These are phyloP conservation scores for Pilaira anomala DNA, from an alignment of 192 early-diverging fungal genomes.

Conservation along the genomic window DNA sequence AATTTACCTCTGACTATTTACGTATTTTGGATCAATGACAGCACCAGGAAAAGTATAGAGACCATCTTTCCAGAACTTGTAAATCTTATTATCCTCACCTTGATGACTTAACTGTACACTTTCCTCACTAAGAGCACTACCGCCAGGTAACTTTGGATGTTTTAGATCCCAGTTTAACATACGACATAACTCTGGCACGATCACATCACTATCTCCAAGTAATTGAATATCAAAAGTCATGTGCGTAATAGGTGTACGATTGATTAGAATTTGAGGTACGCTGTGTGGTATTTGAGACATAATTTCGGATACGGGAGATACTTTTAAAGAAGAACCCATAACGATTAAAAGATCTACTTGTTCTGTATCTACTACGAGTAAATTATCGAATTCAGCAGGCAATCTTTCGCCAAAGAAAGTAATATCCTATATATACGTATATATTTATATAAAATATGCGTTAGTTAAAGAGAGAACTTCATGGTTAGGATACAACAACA, in stretches of 20 bases:
- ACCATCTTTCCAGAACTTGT: slow-evolving; percentile 23
- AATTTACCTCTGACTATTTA: slow-evolving; percentile 19
- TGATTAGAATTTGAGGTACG: slow-evolving; percentile 91
- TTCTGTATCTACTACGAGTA: slow-evolving; percentile 66
- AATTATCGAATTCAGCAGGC: slow-evolving; percentile 73
- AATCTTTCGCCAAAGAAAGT: slow-evolving; percentile 96
- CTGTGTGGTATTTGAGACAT: slow-evolving; percentile 77
- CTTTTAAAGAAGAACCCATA: slow-evolving; percentile 94
- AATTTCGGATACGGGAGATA: slow-evolving; percentile 90
- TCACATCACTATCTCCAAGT: slow-evolving; percentile 80
- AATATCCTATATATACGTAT: slow-evolving; percentile 58
- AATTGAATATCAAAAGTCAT: slow-evolving; percentile 89
- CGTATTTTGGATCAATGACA: slow-evolving; percentile 26
- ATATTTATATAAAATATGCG: not conserved
- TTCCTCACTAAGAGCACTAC: slow-evolving; percentile 41
- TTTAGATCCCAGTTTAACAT: slow-evolving; percentile 72
- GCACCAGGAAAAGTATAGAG: slow-evolving; percentile 53
- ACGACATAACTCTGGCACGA: slow-evolving; percentile 74
- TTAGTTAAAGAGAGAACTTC: too few species aligned
- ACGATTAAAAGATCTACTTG: slow-evolving; percentile 88
- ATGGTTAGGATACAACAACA: not conserved
- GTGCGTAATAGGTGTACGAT: slow-evolving; percentile 82
- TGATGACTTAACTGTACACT: slow-evolving; percentile 1
- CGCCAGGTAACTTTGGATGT: slow-evolving; percentile 63
- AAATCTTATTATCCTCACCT: slow-evolving; percentile 4